Evolutionary conservation across 345 rosid species (phyloP), one percentile per base, ranked within the genome.

Genomic region (Physaria fendleri): DNA sequence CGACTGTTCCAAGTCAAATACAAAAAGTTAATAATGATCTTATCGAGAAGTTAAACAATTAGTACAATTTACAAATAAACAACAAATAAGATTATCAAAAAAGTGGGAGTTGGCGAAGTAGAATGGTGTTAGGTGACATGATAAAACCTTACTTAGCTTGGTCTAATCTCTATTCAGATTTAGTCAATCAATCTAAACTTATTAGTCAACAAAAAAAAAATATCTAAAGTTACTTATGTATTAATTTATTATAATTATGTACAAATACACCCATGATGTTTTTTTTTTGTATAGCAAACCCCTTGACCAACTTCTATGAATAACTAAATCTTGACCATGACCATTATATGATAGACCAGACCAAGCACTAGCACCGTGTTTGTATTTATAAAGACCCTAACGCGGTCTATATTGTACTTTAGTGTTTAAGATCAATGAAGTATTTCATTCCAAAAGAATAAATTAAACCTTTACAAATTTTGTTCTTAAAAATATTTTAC

Each of bases 31-130:
- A n/a, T n/a, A n/a, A n/a, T 30, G 10, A 15, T 10, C 9, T 6
- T 28, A 22, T 37, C n/a, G 4, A 49, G 37, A 49, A 58, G 46
- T 30, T 22, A 49, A 40, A 49, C 17, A 17, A 41, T 24, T 34
- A 25, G 17, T 18, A n/a, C n/a, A n/a, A n/a, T n/a, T n/a, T n/a
- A n/a, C n/a, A n/a, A n/a, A n/a, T n/a, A n/a, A n/a, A n/a, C n/a
- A n/a, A n/a, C n/a, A n/a, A n/a, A n/a, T n/a, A n/a, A n/a, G n/a
- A n/a, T n/a, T n/a, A n/a, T n/a, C n/a, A n/a, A n/a, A n/a, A n/a
- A n/a, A n/a, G n/a, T 50, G 65, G 65, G 65, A 42, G 72, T 67
- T 15, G 72, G 72, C 72, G 65, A 32, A 49, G n/a, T 20, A 43
- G 45, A 34, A 37, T 42, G 56, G 66, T 60, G 67, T 59, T 68